Conservation (phyloP, 2,329 filamentous ascomycete species). For the Aspergillus hortae region DNA sequence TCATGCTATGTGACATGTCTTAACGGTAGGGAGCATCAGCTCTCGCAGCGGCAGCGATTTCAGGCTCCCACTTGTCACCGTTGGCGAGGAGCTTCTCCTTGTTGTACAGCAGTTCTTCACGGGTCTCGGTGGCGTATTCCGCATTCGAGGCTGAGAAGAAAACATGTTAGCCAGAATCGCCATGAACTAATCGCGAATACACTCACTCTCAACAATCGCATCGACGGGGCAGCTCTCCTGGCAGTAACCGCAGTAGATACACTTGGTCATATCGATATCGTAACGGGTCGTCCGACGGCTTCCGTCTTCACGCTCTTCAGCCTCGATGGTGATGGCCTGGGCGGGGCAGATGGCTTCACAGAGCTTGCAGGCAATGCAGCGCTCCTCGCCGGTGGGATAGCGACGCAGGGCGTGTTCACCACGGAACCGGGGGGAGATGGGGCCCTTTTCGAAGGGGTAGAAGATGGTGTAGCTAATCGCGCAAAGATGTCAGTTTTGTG, state of each 20-base stretch:
- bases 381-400: slow-evolving; percentile 96
- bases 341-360: slow-evolving; percentile 98
- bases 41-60: slow-evolving; percentile 85
- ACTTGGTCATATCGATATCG: slow-evolving; percentile 99
- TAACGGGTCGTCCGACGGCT: slow-evolving; percentile 94
- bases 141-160: slow-evolving; percentile 58
- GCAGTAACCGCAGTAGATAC: slow-evolving; percentile 99
- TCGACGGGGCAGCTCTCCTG: slow-evolving; percentile 98
- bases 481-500: slow-evolving; percentile 1
- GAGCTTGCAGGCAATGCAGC: slow-evolving; percentile 99
- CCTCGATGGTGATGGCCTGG: slow-evolving; percentile 98
- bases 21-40: slow-evolving; percentile 92
- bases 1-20: slow-evolving; percentile 19
- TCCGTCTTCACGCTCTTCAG: slow-evolving; percentile 94
- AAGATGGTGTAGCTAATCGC: slow-evolving; percentile 86
- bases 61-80: slow-evolving; percentile 96
- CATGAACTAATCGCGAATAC: slow-evolving; percentile 15
- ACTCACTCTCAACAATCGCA: slow-evolving; percentile 74
- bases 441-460: slow-evolving; percentile 98
- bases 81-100: slow-evolving; percentile 91
- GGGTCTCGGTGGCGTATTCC: slow-evolving; percentile 71
- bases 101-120: slow-evolving; percentile 96
- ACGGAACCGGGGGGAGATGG: slow-evolving; percentile 95
- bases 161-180: not conserved
- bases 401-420: slow-evolving; percentile 95